phyloP scores from a whole-genome alignment of 2,329 filamentous ascomycete species.

The Fusarium sambucinum region DNA sequence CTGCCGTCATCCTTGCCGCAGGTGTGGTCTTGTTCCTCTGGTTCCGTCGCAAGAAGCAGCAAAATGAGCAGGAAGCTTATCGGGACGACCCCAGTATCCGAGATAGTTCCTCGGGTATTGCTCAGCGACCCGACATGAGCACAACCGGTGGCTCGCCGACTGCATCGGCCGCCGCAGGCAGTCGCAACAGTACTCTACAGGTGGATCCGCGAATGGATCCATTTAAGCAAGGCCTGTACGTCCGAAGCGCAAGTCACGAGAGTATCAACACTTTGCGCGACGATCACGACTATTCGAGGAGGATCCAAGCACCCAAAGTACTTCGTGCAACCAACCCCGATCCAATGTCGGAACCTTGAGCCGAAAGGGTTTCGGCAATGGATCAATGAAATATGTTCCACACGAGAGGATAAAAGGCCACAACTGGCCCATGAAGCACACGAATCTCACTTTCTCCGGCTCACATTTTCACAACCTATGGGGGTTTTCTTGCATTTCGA shows the following conservation, averaged over 20 bases:
- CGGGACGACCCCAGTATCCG: slow-evolving; percentile 61
- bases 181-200: slow-evolving; percentile 66
- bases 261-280: slow-evolving; percentile 73
- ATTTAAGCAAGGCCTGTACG: slow-evolving; percentile 68
- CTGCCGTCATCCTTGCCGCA: slow-evolving; percentile 56
- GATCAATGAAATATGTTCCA: slow-evolving; percentile 32
- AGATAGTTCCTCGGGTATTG: slow-evolving; percentile 64
- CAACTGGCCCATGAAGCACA: slow-evolving; percentile 51
- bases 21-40: slow-evolving; percentile 57
- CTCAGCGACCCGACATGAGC: slow-evolving; percentile 59
- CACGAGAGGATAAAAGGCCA: slow-evolving; percentile 43
- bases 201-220: slow-evolving; percentile 74
- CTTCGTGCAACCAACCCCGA: slow-evolving; percentile 74
- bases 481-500: slow-evolving; percentile 52
- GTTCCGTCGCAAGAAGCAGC: slow-evolving; percentile 60
- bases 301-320: slow-evolving; percentile 67
- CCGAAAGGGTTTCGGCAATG: slow-evolving; percentile 8
- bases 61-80: slow-evolving; percentile 57
- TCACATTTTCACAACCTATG: slow-evolving; percentile 42
- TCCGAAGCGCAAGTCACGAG: slow-evolving; percentile 70
- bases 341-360: slow-evolving; percentile 51
- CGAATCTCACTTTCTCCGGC: slow-evolving; percentile 47
- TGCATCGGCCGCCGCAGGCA: slow-evolving; percentile 54
- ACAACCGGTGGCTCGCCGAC: slow-evolving; percentile 48
- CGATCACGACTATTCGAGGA: slow-evolving; percentile 74